Percentiles rank a stretch among this genome's conserved stretches.
Evolutionary conservation across 768 basidiomycete species (phyloP).

Genomic region (Phylloporus sp.): DNA sequence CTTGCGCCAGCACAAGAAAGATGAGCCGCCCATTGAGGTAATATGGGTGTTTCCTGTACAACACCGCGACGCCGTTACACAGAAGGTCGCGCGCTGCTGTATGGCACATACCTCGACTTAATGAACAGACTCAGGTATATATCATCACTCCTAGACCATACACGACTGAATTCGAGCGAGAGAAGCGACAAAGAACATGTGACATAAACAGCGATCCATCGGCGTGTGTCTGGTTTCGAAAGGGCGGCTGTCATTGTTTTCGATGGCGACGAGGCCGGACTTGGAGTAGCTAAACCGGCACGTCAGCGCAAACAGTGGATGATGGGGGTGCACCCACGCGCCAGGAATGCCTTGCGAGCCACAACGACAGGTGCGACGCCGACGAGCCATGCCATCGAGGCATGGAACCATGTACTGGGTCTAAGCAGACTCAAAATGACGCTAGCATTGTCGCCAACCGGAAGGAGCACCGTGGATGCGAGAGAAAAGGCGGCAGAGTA

Average conservation of each 20-base stretch:
- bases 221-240: slow-evolving; percentile 43
- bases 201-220: slow-evolving; percentile 44
- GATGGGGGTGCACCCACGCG: slow-evolving; percentile 41
- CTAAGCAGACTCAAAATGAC: slow-evolving; percentile 37
- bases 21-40: slow-evolving; percentile 68
- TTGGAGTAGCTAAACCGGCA: slow-evolving; percentile 39
- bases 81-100: not conserved
- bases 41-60: slow-evolving; percentile 65
- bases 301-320: not conserved
- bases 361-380: slow-evolving; percentile 57
- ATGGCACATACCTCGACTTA: slow-evolving; percentile 53
- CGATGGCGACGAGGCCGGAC: slow-evolving; percentile 50
- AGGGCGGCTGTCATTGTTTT: slow-evolving; percentile 44
- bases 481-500: slow-evolving; percentile 49
- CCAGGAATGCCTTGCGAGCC: slow-evolving; percentile 54
- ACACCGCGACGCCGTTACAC: not conserved
- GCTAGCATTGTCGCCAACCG: slow-evolving; percentile 12
- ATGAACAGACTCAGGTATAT: slow-evolving; percentile 54
- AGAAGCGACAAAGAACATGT: slow-evolving; percentile 45
- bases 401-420: slow-evolving; percentile 41
- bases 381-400: slow-evolving; percentile 44
- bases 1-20: slow-evolving; percentile 55
- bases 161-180: slow-evolving; percentile 39
- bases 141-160: slow-evolving; percentile 31
- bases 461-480: slow-evolving; percentile 35